Conservation (phyloP, 352 stramenopile genomes). For the Blastocystis sp. region DNA sequence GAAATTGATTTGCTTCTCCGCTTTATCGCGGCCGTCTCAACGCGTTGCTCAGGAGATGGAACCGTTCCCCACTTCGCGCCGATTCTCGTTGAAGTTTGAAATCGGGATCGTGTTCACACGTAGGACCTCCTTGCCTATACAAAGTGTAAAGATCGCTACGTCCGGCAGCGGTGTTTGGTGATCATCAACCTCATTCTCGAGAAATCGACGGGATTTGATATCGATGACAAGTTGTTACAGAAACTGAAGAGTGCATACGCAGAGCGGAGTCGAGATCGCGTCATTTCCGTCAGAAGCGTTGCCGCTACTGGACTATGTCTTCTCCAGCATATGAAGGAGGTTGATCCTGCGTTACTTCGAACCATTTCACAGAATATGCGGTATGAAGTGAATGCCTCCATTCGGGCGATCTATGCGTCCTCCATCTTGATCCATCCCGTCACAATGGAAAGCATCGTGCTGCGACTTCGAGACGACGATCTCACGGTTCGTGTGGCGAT, state of each 20-base stretch:
- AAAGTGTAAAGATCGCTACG: conserved; percentile 28
- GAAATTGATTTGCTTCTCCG: conserved; percentile 12
- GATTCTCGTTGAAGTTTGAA: conserved; percentile 17
- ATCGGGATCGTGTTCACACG: background rate
- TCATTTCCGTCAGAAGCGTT: conserved; percentile 30
- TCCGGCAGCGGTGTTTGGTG: conserved; percentile 31
- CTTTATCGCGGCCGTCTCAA: conserved; percentile 7
- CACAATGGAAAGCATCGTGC: conserved; percentile 7
- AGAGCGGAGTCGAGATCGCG: conserved; percentile 51
- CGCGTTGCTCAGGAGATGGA: conserved; percentile 27
- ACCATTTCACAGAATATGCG: conserved; percentile 27
- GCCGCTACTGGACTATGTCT: conserved; percentile 41
- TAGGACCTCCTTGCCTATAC: conserved; percentile 44
- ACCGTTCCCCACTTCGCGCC: conserved; percentile 4
- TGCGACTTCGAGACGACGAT: conserved; percentile 13
- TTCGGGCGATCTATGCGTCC: conserved; percentile 27
- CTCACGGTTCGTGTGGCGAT: conserved; percentile 21
- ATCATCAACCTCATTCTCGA: conserved; percentile 38
- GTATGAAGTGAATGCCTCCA: conserved; percentile 11
- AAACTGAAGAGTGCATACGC: conserved; percentile 29
- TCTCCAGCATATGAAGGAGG: conserved; percentile 34
- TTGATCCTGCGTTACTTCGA: background rate
- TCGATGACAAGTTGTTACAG: conserved; percentile 5
- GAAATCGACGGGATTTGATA: conserved; percentile 27
- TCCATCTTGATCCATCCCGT: conserved; percentile 36